These are phyloP conservation scores for Dacryopinax primogenitus DNA, from an alignment of 768 basidiomycete genomes.

Conservation along the genomic window DNA sequence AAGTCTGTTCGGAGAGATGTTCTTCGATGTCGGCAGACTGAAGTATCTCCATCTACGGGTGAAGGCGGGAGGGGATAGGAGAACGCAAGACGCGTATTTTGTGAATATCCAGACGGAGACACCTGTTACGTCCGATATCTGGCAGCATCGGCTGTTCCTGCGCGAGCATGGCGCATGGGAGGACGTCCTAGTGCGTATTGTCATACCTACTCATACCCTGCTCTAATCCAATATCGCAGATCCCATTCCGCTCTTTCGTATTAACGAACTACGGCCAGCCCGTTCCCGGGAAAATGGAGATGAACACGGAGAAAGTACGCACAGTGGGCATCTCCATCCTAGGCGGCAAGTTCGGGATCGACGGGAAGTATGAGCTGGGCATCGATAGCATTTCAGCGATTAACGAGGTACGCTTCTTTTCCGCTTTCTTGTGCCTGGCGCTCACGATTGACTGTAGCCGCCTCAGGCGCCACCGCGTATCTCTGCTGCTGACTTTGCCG, in stretches of 20 bases:
- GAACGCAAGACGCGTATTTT: slow-evolving; percentile 73
- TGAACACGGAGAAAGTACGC: slow-evolving; percentile 61
- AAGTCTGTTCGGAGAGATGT: slow-evolving; percentile 75
- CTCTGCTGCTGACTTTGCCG: no score
- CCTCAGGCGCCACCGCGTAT: no score
- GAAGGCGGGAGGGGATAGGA: slow-evolving; percentile 61
- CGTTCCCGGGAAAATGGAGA: slow-evolving; percentile 41
- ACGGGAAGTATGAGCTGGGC: slow-evolving; percentile 70
- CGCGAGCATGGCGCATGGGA: slow-evolving; percentile 58
- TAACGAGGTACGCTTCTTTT: slow-evolving; percentile 37
- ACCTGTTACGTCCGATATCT: slow-evolving; percentile 68
- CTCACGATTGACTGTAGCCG: no score
- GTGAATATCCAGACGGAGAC: slow-evolving; percentile 81
- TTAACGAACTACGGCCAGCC: slow-evolving; percentile 32
- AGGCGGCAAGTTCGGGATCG: slow-evolving; percentile 63
- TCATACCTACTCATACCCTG: slow-evolving; percentile 15
- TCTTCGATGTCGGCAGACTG: slow-evolving; percentile 73
- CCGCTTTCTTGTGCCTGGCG: background rate
- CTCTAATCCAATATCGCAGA: slow-evolving; percentile 33
- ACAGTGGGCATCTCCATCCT: slow-evolving; percentile 79
- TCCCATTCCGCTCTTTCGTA: slow-evolving; percentile 52
- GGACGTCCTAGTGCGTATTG: slow-evolving; percentile 53
- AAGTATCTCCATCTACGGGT: slow-evolving; percentile 69
- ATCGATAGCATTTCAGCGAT: slow-evolving; percentile 72
- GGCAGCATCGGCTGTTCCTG: slow-evolving; percentile 87